These are phyloP conservation scores for Phytophthora pinifolia DNA, from an alignment of 352 stramenopile genomes.

Conservation along the genomic window DNA sequence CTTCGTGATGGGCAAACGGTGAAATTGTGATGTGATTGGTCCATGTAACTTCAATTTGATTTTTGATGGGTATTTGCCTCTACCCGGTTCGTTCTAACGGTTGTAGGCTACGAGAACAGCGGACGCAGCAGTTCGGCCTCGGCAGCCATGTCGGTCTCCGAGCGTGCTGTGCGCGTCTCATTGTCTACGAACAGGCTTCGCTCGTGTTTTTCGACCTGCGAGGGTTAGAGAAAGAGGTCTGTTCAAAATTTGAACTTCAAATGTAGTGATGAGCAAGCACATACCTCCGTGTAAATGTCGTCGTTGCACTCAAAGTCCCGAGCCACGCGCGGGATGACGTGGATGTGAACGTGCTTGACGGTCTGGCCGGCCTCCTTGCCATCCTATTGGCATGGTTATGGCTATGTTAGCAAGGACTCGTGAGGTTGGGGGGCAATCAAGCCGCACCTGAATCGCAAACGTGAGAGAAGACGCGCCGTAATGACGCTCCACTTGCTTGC, in stretches of 20 bases:
- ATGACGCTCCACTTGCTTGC: constrained; percentile 66
- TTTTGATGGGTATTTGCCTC: neutral
- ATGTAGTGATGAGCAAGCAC: no score
- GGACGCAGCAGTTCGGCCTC: constrained; percentile 57
- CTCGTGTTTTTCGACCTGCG: constrained; percentile 67
- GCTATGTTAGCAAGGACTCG: neutral
- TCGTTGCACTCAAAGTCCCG: constrained; percentile 91
- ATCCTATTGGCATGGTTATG: constrained; percentile 47
- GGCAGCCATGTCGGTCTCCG: constrained; percentile 74
- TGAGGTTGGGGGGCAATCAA: neutral
- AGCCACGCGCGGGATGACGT: constrained; percentile 82
- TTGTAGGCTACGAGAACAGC: constrained; percentile 41
- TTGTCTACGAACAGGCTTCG: constrained; percentile 62
- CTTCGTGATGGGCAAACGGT: no score
- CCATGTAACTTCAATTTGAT: constrained; percentile 20
- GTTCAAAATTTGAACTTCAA: no score
- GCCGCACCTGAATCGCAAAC: constrained; percentile 85
- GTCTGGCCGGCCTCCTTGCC: constrained; percentile 88
- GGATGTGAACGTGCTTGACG: constrained; percentile 94
- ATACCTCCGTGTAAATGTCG: constrained; percentile 91
- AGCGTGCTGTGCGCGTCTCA: constrained; percentile 67
- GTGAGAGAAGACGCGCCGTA: constrained; percentile 86
- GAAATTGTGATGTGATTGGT: no score
- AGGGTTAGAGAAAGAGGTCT: neutral
- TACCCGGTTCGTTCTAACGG: no score